phyloP scores from a whole-genome alignment of 768 basidiomycete species.

The Fomitopsis pulvina region DNA sequence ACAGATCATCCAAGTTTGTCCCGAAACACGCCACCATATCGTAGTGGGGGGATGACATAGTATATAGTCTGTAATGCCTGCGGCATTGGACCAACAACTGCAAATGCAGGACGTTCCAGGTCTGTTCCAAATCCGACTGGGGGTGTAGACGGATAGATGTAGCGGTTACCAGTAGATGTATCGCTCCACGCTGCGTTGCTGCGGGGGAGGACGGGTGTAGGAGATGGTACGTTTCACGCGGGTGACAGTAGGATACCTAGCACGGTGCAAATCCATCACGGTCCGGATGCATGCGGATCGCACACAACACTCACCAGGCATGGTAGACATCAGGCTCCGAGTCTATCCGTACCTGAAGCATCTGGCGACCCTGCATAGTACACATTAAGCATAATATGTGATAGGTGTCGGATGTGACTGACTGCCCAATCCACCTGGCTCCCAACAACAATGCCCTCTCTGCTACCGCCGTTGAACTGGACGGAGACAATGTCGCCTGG shows the following conservation, averaged over 20 bases:
- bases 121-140: too few relatives aligned
- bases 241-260: constrained; percentile 72
- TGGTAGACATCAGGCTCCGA: constrained; percentile 52
- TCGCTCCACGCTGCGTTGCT: constrained; percentile 63
- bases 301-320: constrained; percentile 42
- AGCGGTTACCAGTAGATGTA: constrained; percentile 62
- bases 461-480: constrained; percentile 57
- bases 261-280: background rate
- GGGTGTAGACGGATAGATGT: background rate
- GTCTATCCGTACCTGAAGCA: constrained; percentile 79
- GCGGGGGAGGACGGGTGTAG: constrained; percentile 42
- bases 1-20: background rate
- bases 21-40: too few relatives aligned
- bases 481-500: constrained; percentile 81
- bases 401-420: constrained; percentile 22
- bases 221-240: constrained; percentile 71
- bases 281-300: background rate
- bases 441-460: constrained; percentile 78
- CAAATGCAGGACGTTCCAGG: too few relatives aligned
- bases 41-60: too few relatives aligned
- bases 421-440: constrained; percentile 67
- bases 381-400: background rate
- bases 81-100: too few relatives aligned
- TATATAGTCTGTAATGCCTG: too few relatives aligned
- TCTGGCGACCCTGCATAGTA: constrained; percentile 62